Conservation (phyloP, 2,329 filamentous ascomycete species). For the Monosporascus sp. region DNA sequence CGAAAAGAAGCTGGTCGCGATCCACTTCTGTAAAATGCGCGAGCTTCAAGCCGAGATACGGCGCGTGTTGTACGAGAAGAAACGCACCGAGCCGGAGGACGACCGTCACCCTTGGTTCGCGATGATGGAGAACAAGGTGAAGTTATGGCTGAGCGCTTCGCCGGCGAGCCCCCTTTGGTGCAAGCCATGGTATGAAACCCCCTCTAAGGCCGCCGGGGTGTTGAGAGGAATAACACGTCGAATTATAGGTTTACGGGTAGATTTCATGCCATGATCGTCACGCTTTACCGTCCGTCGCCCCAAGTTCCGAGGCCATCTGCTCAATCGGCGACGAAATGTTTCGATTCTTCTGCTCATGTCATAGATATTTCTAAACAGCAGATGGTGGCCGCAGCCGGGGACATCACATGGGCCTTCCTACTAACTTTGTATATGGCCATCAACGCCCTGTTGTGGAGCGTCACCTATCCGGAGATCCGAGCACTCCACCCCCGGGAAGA, state of each 20-base stretch:
- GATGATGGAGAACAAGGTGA: conserved; percentile 71
- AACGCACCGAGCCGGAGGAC: conserved; percentile 67
- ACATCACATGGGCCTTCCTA: conserved; percentile 92
- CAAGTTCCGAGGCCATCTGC: conserved; percentile 82
- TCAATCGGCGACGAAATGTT: conserved; percentile 75
- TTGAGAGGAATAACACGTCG: conserved; percentile 10
- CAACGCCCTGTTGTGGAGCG: conserved; percentile 85
- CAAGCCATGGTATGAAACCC: conserved; percentile 63
- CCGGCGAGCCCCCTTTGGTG: conserved; percentile 69
- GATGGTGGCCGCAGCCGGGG: conserved; percentile 67
- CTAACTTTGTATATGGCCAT: conserved; percentile 85
- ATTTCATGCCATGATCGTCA: conserved; percentile 83
- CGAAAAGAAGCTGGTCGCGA: conserved; percentile 79
- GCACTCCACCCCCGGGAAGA: conserved; percentile 66
- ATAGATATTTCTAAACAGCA: conserved; percentile 77
- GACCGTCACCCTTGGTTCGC: conserved; percentile 85
- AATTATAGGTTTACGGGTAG: conserved; percentile 55
- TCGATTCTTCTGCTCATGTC: conserved; percentile 74
- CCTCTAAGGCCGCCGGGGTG: neutral
- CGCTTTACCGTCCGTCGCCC: conserved; percentile 84
- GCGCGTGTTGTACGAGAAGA: conserved; percentile 78
- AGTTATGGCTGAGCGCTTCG: conserved; percentile 71
- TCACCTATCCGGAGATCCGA: conserved; percentile 82
- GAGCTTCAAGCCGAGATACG: conserved; percentile 83
- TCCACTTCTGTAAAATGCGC: conserved; percentile 92